phyloP scores from a whole-genome alignment of 2,329 filamentous ascomycete genomes.

The Byssochlamys sp. region DNA sequence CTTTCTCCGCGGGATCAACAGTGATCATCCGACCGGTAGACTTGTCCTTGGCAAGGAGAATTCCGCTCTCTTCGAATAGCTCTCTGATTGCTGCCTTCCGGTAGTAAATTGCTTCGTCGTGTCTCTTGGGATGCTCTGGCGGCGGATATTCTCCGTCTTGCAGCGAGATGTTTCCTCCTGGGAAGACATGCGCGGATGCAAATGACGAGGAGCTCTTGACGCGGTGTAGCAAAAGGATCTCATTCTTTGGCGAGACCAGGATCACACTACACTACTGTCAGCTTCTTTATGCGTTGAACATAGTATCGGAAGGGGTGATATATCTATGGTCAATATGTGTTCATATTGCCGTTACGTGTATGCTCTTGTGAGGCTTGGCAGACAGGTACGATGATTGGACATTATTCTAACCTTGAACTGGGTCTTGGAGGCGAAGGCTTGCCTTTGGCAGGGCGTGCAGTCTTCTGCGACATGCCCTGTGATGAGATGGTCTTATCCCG shows the following conservation, averaged over 20 bases:
- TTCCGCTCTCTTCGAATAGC: constrained; percentile 90
- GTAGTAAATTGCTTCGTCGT: constrained; percentile 64
- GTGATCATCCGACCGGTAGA: constrained; percentile 46
- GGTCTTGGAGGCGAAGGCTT: constrained; percentile 45
- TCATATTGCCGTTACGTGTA: background rate
- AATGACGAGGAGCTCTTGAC: constrained; percentile 76
- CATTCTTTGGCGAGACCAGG: constrained; percentile 73
- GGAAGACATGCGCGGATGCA: constrained; percentile 87
- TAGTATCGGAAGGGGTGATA: background rate
- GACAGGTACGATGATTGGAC: background rate
- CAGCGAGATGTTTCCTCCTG: constrained; percentile 67
- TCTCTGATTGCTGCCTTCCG: constrained; percentile 78
- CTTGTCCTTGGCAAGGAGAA: constrained; percentile 56
- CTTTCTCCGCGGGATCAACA: constrained; percentile 50
- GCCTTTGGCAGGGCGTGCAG: constrained; percentile 22
- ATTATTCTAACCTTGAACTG: constrained; percentile 49
- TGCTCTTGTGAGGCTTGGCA: background rate
- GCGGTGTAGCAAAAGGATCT: constrained; percentile 78
- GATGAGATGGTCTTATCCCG: background rate
- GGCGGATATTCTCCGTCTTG: constrained; percentile 60
- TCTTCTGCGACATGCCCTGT: constrained; percentile 15
- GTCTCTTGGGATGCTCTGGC: constrained; percentile 45
- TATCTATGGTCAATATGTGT: background rate
- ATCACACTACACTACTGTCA: constrained; percentile 54
- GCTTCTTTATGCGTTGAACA: background rate